Evolutionary conservation across 2,329 filamentous ascomycete species (phyloP).

Genomic region (Colletotrichum orchidophilum): DNA sequence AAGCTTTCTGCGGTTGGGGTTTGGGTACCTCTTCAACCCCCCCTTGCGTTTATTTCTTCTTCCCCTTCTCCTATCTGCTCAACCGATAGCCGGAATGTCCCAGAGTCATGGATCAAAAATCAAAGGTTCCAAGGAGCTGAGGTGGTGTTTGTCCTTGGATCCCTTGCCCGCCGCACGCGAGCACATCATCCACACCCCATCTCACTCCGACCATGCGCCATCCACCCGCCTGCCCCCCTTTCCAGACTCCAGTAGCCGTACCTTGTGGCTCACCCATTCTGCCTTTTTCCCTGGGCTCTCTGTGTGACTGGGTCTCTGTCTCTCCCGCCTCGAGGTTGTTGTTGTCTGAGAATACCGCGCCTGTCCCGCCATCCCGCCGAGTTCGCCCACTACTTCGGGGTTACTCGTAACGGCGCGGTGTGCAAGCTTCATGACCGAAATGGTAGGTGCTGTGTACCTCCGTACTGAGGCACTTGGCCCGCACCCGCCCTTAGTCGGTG

Average conservation of each 20-base stretch:
- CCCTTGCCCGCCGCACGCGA: slow-evolving; percentile 30
- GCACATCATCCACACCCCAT: slow-evolving; percentile 30
- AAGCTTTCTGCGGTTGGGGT: background rate
- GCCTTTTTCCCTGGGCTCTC: background rate
- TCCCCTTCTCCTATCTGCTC: background rate
- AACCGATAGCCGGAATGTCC: background rate
- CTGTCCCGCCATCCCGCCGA: slow-evolving; percentile 19
- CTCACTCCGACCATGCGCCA: slow-evolving; percentile 20
- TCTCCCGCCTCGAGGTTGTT: background rate
- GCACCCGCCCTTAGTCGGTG: slow-evolving; percentile 22
- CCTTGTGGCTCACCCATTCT: background rate
- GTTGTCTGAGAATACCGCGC: slow-evolving; percentile 3
- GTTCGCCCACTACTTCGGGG: slow-evolving; percentile 25
- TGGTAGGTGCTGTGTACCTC: slow-evolving; percentile 5
- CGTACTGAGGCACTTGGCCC: slow-evolving; percentile 7
- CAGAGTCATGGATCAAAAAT: slow-evolving; percentile 14
- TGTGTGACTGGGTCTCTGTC: background rate
- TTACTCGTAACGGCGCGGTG: slow-evolving; percentile 27
- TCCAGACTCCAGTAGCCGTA: slow-evolving; percentile 3
- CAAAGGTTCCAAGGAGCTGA: slow-evolving; percentile 8
- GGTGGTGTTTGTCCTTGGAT: slow-evolving; percentile 20
- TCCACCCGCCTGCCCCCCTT: slow-evolving; percentile 19
- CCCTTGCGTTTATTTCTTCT: background rate
- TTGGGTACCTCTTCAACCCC: background rate
- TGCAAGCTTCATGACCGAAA: slow-evolving; percentile 7